Base-by-base conservation (phyloP, 1,284 basidiomycete genomes). In the Vanrija sp. region DNA sequence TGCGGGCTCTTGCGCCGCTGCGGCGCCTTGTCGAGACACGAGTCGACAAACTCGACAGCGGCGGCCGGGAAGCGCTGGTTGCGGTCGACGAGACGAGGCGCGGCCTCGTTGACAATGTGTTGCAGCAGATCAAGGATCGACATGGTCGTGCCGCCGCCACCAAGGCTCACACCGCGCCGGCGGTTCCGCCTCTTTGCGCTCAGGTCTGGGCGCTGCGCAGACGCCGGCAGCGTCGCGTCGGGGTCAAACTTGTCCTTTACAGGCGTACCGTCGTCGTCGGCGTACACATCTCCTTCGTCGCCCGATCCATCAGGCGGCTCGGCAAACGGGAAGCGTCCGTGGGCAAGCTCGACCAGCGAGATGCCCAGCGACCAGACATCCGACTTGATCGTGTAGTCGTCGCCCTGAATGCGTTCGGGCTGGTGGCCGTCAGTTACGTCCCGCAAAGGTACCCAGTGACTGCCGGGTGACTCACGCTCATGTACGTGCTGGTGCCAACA, bases 391-490 rank as follows among this genome's bases (percentile, higher is more conserved):
- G 91, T 91, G 78, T 98, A 98, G 71, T 91, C 88, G 4, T 92
- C 92, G 52, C 96, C 95, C 81, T 98, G 94, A 70, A 99, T 98
- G 52, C 95, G 91, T 75, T 98, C 95, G 38, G 95, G 95, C 91
- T 98, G 34, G 9, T 14, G 48, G 38, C 38, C 23, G 8, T 57
- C 42, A 53, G 51, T 25, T 10, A 28, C 6, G 29, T 25, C 19
- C 21, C 28, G 8, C 6, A 15, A 25, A 47, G 18, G 6, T 9
- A 14, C 26, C 10, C 40, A 29, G 8, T 6, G 12, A 25, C 28
- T n/a, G 7, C 5, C 15, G n/a, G 23, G 15, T 21, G 16, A 85
- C 92, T 77, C 76, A 97, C 94, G 65, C 92, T 95, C 95, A 98
- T 99, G 77, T 98, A 99, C 14, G 93, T 95, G 60, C 91, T 94